phyloP scores from a whole-genome alignment of 306 rosid genomes.

The Vigna radiata region DNA sequence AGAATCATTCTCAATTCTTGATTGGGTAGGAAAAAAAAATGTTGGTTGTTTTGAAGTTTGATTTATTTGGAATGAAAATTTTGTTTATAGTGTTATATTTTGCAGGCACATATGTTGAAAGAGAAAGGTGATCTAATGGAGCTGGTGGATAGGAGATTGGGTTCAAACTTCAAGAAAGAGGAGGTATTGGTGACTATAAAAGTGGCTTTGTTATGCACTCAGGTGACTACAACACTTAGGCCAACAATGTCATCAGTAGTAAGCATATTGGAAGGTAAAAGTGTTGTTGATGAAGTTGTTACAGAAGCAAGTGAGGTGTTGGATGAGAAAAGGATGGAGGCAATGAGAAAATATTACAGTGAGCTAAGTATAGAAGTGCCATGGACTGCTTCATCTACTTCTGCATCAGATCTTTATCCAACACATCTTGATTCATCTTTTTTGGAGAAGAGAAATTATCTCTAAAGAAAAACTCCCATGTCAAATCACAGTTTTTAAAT shows the following conservation, averaged over 20 bases:
- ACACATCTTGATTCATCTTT: conserved; percentile 39
- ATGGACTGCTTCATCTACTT: conserved; percentile 38
- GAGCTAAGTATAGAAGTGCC: conserved; percentile 1
- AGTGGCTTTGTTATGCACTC: conserved; percentile 46
- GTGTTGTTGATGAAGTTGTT: conserved; percentile 12
- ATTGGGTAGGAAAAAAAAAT: conserved; percentile 45
- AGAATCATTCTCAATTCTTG: conserved; percentile 52
- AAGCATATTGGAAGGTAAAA: conserved; percentile 48
- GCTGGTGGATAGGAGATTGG: conserved; percentile 45
- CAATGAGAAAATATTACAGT: conserved; percentile 11
- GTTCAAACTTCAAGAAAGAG: conserved; percentile 33
- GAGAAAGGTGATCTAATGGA: conserved; percentile 42
- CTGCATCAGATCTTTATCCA: conserved; percentile 39
- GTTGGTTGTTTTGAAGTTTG: no score
- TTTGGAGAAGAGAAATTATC: conserved; percentile 32
- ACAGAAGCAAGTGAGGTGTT: conserved; percentile 38
- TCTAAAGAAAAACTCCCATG: neutral
- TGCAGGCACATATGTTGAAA: conserved; percentile 43
- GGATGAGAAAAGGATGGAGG: conserved; percentile 40
- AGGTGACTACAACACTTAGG: conserved; percentile 38
- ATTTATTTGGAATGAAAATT: conserved; percentile 1
- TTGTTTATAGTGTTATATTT: neutral
- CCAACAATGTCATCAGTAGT: conserved; percentile 50
- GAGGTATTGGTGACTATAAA: conserved; percentile 43
- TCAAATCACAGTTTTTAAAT: no score